phyloP scores from a whole-genome alignment of 2,329 filamentous ascomycete genomes.

The Massarina eburnea region DNA sequence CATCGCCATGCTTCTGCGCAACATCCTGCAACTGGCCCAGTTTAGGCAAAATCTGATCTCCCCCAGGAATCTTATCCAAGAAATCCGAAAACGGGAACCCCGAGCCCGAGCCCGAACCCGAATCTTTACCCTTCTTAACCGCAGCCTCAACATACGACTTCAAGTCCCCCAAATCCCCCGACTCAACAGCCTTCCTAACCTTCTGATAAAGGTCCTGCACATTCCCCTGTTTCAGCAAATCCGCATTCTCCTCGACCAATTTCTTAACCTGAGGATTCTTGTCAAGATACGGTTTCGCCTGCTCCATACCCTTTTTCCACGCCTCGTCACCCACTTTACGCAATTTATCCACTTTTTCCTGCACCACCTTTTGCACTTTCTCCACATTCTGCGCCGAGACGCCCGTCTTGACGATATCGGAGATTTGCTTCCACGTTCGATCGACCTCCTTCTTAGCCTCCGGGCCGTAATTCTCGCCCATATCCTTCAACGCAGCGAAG shows the following conservation, averaged over 20 bases:
- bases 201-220: slow-evolving; percentile 64
- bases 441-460: slow-evolving; percentile 77
- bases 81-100: slow-evolving; percentile 62
- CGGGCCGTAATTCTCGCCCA: slow-evolving; percentile 70
- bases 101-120: slow-evolving; percentile 49
- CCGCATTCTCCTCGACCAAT: slow-evolving; percentile 69
- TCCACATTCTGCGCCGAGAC: slow-evolving; percentile 58
- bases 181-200: slow-evolving; percentile 62
- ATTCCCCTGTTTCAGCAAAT: slow-evolving; percentile 68
- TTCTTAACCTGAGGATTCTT: slow-evolving; percentile 77
- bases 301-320: slow-evolving; percentile 70
- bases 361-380: slow-evolving; percentile 61
- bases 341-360: slow-evolving; percentile 70
- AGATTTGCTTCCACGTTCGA: slow-evolving; percentile 68
- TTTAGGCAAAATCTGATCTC: slow-evolving; percentile 66
- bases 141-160: slow-evolving; percentile 63
- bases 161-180: slow-evolving; percentile 61
- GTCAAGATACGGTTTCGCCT: slow-evolving; percentile 71
- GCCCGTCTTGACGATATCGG: slow-evolving; percentile 64
- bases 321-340: slow-evolving; percentile 70
- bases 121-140: slow-evolving; percentile 61
- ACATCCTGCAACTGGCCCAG: slow-evolving; percentile 65
- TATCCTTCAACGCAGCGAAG: slow-evolving; percentile 67
- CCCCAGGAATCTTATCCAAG: slow-evolving; percentile 66
- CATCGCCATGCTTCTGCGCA: slow-evolving; percentile 67